Evolutionary conservation across 23 red algal genomes (phyloP), one percentile per base, ranked within the genome.

Genomic region (Gracilaria vermiculophylla): DNA sequence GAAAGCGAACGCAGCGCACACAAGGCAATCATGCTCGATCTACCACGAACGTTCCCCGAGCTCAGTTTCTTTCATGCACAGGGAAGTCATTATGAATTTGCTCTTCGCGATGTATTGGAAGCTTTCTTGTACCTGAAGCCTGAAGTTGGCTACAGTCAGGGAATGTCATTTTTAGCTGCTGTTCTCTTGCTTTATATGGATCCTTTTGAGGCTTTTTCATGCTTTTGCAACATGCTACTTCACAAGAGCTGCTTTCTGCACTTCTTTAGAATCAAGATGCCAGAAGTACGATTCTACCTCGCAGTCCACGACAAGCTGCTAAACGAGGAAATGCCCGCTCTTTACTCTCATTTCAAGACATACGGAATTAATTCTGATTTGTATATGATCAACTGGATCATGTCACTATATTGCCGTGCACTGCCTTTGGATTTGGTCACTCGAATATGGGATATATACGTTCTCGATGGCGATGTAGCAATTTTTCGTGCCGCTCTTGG

Each of bases 311-410:
- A 98, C 28, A 64, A 89, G 32, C 67, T 98, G 25, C 42, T 98
- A n/a, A n/a, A 53, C 36, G 77, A 88, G 52, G 96, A 95, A 83
- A 89, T 94, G 74, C 92, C 92, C 23, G 62, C 39, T 23, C 58
- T 98, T 52, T 76, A 82, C 20, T n/a, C 79, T 15, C 92, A 98
- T 75, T 92, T 98, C 76, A 82, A 92, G 34, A 83, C 29, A 11
- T 51, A 93, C 20, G 81, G 86, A 44, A 87, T 98, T 16, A 83
- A 98, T 39, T 91, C 96, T 27, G 96, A 98, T 76, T 72, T 98
- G 80, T 98, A 98, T 72, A 82, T 98, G 77, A 91, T 98, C 52
- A 92, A 93, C 48, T 98, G 96, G 96, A 81, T 98, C 11, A 98
- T 98, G 96, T 89, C 92, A 1, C 85, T 95, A 11, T 98, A 95